phyloP scores from a whole-genome alignment of 768 basidiomycete genomes.

The Mrakia hoshinonis region DNA sequence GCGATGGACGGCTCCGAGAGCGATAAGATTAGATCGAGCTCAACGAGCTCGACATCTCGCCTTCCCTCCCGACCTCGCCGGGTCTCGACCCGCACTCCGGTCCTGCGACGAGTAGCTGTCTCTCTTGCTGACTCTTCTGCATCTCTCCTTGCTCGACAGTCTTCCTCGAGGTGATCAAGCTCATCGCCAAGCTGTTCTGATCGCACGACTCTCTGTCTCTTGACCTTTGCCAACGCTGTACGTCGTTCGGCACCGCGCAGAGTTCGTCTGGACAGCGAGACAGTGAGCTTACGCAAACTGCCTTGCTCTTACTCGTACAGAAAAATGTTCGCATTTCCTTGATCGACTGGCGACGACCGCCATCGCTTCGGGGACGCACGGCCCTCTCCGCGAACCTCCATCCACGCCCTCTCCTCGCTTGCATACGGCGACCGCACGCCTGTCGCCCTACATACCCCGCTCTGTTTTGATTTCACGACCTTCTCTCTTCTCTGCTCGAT shows the following conservation, averaged over 20 bases:
- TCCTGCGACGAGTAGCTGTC: background rate
- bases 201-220: background rate
- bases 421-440: too few relatives aligned
- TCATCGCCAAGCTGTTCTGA: slow-evolving; percentile 18
- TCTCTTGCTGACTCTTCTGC: background rate
- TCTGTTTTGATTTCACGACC: too few relatives aligned
- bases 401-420: background rate
- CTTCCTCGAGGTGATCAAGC: slow-evolving; percentile 19
- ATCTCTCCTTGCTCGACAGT: background rate
- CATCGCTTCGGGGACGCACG: background rate
- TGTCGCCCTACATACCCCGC: too few relatives aligned
- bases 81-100: background rate
- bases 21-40: background rate
- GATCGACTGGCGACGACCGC: background rate
- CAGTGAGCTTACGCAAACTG: too few relatives aligned
- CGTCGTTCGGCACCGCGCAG: background rate
- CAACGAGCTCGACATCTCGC: slow-evolving; percentile 3
- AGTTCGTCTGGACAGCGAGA: background rate
- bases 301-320: background rate
- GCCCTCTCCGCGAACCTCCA: background rate
- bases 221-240: background rate
- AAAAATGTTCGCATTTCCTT: background rate
- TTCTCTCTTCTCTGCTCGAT: too few relatives aligned
- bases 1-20: background rate
- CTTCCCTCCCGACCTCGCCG: background rate